Evolutionary conservation across 139 green algal species (phyloP).

Genomic region (Micromonas pusilla): DNA sequence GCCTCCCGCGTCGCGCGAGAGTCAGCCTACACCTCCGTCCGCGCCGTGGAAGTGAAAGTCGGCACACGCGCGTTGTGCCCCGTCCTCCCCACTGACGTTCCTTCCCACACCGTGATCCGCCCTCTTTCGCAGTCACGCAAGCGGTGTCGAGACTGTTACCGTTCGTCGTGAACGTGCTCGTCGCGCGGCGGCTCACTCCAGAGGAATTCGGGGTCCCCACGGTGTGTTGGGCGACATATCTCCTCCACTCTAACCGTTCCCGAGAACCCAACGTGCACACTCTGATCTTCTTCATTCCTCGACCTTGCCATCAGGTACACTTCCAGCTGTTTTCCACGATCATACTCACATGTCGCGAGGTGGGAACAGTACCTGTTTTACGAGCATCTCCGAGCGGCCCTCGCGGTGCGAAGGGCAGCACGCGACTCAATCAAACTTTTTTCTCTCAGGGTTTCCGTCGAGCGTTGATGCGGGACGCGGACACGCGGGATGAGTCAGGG

Average conservation of each 20-base stretch:
- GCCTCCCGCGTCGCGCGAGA: too few relatives aligned
- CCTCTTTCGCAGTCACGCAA: conserved; percentile 2
- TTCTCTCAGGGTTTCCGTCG: not conserved
- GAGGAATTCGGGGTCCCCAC: conserved; percentile 15
- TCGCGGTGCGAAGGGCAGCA: not conserved
- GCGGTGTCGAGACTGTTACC: not conserved
- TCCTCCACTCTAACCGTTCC: not conserved
- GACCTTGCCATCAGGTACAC: not conserved
- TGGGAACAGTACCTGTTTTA: not conserved
- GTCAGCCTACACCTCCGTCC: too few relatives aligned
- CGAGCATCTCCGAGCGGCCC: not conserved
- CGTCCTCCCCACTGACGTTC: too few relatives aligned
- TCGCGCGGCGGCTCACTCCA: conserved; percentile 2
- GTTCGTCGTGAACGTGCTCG: conserved; percentile 3
- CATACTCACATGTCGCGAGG: conserved; percentile 9
- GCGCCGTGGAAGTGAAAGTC: too few relatives aligned
- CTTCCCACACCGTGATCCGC: too few relatives aligned
- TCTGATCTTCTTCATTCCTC: not conserved
- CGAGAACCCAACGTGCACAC: not conserved
- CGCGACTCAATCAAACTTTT: not conserved
- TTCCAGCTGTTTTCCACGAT: conserved; percentile 7
- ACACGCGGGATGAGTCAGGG: not conserved
- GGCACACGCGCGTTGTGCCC: too few relatives aligned
- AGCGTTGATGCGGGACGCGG: not conserved
- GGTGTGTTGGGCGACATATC: not conserved